Evolutionary conservation across 176 grass and related monocot genomes (phyloP).

Genomic region (Zoysia japonica): DNA sequence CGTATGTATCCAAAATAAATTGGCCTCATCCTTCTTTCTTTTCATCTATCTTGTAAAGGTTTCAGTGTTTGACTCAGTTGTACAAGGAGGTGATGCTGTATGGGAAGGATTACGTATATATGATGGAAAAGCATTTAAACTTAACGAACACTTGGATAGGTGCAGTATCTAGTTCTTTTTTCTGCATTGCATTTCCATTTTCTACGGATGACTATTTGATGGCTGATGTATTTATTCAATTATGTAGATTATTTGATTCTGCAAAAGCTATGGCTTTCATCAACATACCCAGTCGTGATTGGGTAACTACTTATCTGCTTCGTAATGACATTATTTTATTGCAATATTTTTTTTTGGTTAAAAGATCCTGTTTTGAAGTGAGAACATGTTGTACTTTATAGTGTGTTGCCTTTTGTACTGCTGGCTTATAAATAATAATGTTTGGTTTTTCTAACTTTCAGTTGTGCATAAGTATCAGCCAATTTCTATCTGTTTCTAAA

Average conservation of each 20-base stretch:
- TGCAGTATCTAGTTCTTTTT: constrained; percentile 40
- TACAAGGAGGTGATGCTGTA: constrained; percentile 98
- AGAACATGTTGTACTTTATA: constrained; percentile 4
- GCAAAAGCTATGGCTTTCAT: constrained; percentile 92
- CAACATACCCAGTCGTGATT: constrained; percentile 78
- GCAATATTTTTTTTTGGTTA: constrained; percentile 15
- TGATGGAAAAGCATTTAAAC: constrained; percentile 87
- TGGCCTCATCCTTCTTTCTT: constrained; percentile 33
- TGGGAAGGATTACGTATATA: constrained; percentile 97
- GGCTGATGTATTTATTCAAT: constrained; percentile 25
- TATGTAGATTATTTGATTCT: constrained; percentile 86
- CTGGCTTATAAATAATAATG: constrained; percentile 2
- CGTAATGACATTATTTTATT: constrained; percentile 26
- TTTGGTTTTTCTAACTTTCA: constrained; percentile 17
- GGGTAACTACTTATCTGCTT: constrained; percentile 53
- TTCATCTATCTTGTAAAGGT: constrained; percentile 58
- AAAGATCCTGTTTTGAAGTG: constrained; percentile 7
- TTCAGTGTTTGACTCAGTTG: constrained; percentile 96
- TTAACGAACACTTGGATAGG: constrained; percentile 98
- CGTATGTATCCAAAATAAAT: constrained; percentile 7
- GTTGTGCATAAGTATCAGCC: constrained; percentile 3
- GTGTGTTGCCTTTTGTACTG: constrained; percentile 8
- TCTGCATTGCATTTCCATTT: constrained; percentile 14
- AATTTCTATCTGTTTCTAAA: constrained; percentile 22
- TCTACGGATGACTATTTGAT: constrained; percentile 14